A percentile compares a stretch with the other conserved stretches of the same genome.
Evolutionary conservation across 495 filamentous ascomycete species (phyloP).

Genomic region (Penicillium desertorum): DNA sequence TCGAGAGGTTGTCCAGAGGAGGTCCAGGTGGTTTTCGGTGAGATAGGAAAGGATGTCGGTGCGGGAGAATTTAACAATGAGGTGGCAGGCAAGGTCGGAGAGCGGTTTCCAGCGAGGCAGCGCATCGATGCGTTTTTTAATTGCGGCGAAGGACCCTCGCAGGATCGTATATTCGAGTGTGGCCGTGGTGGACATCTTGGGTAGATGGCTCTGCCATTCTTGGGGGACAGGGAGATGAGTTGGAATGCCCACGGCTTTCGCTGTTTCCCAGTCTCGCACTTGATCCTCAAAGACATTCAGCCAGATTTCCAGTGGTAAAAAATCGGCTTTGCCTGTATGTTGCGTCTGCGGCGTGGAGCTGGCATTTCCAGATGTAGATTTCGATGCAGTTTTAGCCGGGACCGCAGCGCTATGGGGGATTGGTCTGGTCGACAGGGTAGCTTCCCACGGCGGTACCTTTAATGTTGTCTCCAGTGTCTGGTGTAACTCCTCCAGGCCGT

Average conservation of each 20-base stretch:
- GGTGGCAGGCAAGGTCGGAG: conserved; percentile 76
- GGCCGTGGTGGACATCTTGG: conserved; percentile 52
- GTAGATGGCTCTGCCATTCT: conserved; percentile 64
- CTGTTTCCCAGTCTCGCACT: conserved; percentile 84
- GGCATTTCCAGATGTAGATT: conserved; percentile 53
- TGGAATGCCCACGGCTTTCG: conserved; percentile 74
- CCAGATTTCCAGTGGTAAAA: conserved; percentile 83
- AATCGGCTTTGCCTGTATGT: conserved; percentile 24
- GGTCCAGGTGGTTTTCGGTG: conserved; percentile 70
- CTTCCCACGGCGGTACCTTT: conserved; percentile 26
- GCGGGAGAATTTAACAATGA: conserved; percentile 87
- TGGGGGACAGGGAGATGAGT: conserved; percentile 69
- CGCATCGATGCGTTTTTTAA: conserved; percentile 65
- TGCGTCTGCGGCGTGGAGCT: conserved; percentile 50
- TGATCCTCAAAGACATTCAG: conserved; percentile 76
- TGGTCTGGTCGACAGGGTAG: conserved; percentile 2
- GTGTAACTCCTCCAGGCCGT: conserved; percentile 62
- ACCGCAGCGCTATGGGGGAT: background rate
- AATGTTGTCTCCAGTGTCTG: conserved; percentile 61
- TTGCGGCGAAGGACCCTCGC: conserved; percentile 62
- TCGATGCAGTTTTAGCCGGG: conserved; percentile 9
- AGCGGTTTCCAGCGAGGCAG: conserved; percentile 68
- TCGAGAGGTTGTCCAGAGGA: conserved; percentile 80
- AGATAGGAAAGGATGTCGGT: conserved; percentile 76
- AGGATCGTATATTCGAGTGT: conserved; percentile 80